phyloP scores from a whole-genome alignment of 2,329 filamentous ascomycete genomes.

The Trichoderma oligosporum region DNA sequence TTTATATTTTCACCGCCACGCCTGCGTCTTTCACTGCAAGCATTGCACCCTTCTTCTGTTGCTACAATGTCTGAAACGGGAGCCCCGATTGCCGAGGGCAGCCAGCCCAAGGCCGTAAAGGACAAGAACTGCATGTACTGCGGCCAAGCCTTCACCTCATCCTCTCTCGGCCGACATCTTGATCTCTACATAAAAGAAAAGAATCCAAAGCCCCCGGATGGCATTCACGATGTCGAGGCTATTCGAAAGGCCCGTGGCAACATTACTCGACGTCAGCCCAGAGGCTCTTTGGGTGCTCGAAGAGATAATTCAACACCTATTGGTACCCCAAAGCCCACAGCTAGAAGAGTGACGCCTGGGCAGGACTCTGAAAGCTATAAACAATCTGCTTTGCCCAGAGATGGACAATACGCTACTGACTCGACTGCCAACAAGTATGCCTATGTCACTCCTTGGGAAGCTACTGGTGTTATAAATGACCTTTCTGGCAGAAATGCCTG shows the following conservation, averaged over 20 bases:
- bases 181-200: constrained; percentile 92
- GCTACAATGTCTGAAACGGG: constrained; percentile 35
- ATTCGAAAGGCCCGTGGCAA: constrained; percentile 78
- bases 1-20: background rate
- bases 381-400: constrained; percentile 40
- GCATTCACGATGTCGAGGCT: constrained; percentile 83
- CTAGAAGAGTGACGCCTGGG: constrained; percentile 38
- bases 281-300: constrained; percentile 58
- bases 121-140: constrained; percentile 89
- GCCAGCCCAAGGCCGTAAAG: constrained; percentile 57
- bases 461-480: constrained; percentile 74
- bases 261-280: constrained; percentile 82
- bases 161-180: constrained; percentile 85
- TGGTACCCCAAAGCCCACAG: constrained; percentile 44
- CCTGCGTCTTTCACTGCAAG: constrained; percentile 8
- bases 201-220: constrained; percentile 83
- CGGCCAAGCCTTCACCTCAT: constrained; percentile 85
- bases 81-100: constrained; percentile 35
- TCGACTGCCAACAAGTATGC: constrained; percentile 52
- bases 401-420: constrained; percentile 42
- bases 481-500: constrained; percentile 47
- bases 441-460: constrained; percentile 65
- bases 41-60: constrained; percentile 5
- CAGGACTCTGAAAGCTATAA: constrained; percentile 39
- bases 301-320: constrained; percentile 57